Evolutionary conservation across 306 rosid genomes (phyloP), one percentile per base, ranked within the genome.

Genomic region (Gleditsia sinensis): DNA sequence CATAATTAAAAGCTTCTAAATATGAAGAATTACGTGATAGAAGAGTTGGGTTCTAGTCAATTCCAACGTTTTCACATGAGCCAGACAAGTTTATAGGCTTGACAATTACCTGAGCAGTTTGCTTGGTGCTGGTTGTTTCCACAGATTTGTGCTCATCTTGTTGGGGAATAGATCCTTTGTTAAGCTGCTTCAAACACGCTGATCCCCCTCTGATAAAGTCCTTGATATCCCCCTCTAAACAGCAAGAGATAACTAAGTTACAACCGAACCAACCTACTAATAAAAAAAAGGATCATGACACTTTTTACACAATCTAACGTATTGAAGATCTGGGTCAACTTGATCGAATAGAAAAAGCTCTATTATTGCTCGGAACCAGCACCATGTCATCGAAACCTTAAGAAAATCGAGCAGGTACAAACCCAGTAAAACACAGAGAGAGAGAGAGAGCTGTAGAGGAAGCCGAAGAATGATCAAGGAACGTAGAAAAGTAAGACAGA

Each of bases 131-230:
- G 25, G 98, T 93, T 6, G 96, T 90, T 30, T 75, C 93, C 27
- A 76, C 88, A 28, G 86, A 84, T 66, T 90, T 90, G 51, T 89
- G 93, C 6, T 88, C 96, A 5, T 88, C 92, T 63, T 80, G 86
- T 23, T 23, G 95, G 48, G 56, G 86, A 70, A 88, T 92, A 92
- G 99, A 94, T 92, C 97, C 95, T 82, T 92, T 86, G 70, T 79
- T 88, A 63, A 90, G 96, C 71, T 90, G 92, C 88, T 94, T 90
- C 19, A 96, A 86, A 88, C 99, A 92, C 5, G 99, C 73, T 65
- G 77, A 81, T 54, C 75, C 61, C 56, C 33, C 56, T 69, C 21
- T 43, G 30, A n/a, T 17, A 42, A 81, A 13, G 71, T 57, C 54
- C 67, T 55, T 59, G 70, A 57, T 45, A 78, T 34, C 39, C 78